Conservation (phyloP, 2,329 filamentous ascomycete genomes). For the Beauveria sp. region DNA sequence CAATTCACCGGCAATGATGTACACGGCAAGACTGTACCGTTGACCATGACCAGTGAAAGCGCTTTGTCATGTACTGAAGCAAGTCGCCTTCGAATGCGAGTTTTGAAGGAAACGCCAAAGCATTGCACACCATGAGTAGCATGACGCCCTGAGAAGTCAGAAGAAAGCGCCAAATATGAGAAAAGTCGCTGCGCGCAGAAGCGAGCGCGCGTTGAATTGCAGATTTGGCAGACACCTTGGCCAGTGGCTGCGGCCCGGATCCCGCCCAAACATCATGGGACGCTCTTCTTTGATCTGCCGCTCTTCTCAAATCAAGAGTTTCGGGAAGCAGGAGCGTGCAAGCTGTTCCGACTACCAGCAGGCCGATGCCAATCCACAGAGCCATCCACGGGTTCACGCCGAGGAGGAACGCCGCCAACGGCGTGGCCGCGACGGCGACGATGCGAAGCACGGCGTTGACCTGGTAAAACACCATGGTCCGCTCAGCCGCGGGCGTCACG, state of each 20-base stretch:
- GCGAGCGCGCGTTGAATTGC: slow-evolving; percentile 17
- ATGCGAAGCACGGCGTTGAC: slow-evolving; percentile 29
- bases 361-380: slow-evolving; percentile 26
- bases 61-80: slow-evolving; percentile 45
- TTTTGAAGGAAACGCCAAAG: slow-evolving; percentile 21
- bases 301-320: slow-evolving; percentile 30
- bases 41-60: slow-evolving; percentile 42
- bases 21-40: slow-evolving; percentile 21
- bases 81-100: slow-evolving; percentile 28
- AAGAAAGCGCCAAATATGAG: slow-evolving; percentile 32
- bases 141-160: slow-evolving; percentile 30
- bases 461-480: slow-evolving; percentile 35
- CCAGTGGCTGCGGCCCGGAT: not conserved
- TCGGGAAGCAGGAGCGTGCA: slow-evolving; percentile 32
- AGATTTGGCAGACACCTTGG: slow-evolving; percentile 7
- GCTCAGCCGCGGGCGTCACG: slow-evolving; percentile 28
- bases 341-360: slow-evolving; percentile 22
- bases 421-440: slow-evolving; percentile 32
- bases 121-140: slow-evolving; percentile 29
- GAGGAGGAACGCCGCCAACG: slow-evolving; percentile 34
- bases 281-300: slow-evolving; percentile 18
- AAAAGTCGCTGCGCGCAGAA: slow-evolving; percentile 21
- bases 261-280: not conserved
- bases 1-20: slow-evolving; percentile 8
- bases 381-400: slow-evolving; percentile 32